Evolutionary conservation across 2,329 filamentous ascomycete genomes (phyloP), one percentile per base, ranked within the genome.

Genomic region (Alternaria novae-zelandiae): DNA sequence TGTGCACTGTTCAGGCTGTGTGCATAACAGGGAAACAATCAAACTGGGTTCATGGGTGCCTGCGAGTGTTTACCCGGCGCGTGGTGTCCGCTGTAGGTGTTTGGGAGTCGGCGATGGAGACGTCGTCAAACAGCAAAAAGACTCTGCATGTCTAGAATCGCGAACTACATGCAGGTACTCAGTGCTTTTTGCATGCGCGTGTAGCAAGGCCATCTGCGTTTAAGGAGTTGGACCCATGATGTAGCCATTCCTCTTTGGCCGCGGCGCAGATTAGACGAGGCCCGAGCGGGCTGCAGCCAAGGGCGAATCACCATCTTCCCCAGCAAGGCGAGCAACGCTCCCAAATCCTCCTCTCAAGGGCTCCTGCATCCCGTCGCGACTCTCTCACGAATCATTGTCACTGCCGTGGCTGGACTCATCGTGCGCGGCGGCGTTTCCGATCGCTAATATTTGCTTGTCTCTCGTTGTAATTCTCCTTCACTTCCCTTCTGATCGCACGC

Each of bases 401-500:
- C 71, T 65, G 71, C 36, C 36, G 36, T 41, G 36, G 36, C 68
- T 66, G 67, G 66, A 67, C 65, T 57, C 57, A 61, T 66, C 57
- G 69, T 61, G 58, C 55, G 67, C 65, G 56, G 65, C 62, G 61
- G 66, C 60, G 66, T 57, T 55, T 64, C 66, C 64, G 54, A 63
- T 69, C 62, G 61, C 68, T 71, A 61, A 53, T 64, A 58, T 71
- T 75, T 73, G 55, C 70, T 73, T 70, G 63, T 67, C 50, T 70
- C 58, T 72, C 55, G 57, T 61, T 66, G 59, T 63, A 41, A 36
- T 26, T 23, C 57, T 30, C 65, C 56, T 65, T 56, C 53, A 68
- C 68, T 62, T 61, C 66, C 54, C 61, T 69, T 70, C 49, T 53
- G 49, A 36, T 23, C 32, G 63, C 61, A 60, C 64, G 61, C 61